Base-by-base conservation (phyloP, 176 grass and related monocot genomes). In the Cenchrus fungigraminus region DNA sequence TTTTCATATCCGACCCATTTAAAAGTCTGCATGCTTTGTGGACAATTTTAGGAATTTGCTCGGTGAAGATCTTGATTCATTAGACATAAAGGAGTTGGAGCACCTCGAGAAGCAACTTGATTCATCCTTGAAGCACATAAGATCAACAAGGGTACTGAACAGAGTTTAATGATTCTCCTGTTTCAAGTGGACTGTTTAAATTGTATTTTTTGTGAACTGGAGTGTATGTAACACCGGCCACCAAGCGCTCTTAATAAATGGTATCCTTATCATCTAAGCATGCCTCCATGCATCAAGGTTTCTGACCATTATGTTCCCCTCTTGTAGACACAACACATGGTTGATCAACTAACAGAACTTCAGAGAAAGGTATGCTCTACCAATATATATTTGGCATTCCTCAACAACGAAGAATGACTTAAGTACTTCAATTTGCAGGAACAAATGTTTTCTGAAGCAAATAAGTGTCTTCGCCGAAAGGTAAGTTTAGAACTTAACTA, bases 41-140 rank as follows among this genome's bases (percentile, higher is more conserved):
- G 49, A 79, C 4, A 63, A 86, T 55, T 44, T n/a, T 63, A 98
- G 93, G 90, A 98, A 98, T 91, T 91, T 98, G 53, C 89, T 98
- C 20, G 97, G 93, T 13, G 97, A 98, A 66, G 93, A 98, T 89
- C 74, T 98, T 54, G 86, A 72, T 12, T 59, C 58, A 28, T 89
- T 98, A 56, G 89, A 51, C 66, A 82, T 94, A 62, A 95, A 94
- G 55, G 75, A 95, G 51, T 93, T 98, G n/a, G 93, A 95, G 40
- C 76, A 77, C 70, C 97, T 98, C 12, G 97, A 98, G 86, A 88
- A 90, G 65, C 85, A 94, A 68, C 97, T 98, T 28, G 97, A 96
- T 88, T 84, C 80, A 44, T 98, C 97, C 54, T 75, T 98, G 82
- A 98, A 84, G 84, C 93, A 98, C 81, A 89, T 95, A 76, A 87